Evolutionary conservation across 2,329 filamentous ascomycete genomes (phyloP).

Genomic region (Aspergillus fructus): DNA sequence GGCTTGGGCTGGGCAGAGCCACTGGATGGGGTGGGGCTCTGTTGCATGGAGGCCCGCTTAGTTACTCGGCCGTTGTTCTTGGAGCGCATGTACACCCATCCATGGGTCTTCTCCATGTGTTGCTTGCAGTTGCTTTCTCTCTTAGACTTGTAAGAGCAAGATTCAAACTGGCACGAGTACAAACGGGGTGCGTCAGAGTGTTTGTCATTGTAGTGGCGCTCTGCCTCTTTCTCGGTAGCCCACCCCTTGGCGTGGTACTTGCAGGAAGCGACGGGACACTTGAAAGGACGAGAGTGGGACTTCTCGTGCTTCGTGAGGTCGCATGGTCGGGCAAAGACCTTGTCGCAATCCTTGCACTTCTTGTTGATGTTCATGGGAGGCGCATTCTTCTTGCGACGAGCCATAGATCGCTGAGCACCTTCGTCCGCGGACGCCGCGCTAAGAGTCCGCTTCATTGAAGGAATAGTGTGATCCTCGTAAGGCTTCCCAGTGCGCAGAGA

Average conservation of each 20-base stretch:
- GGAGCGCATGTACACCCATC: slow-evolving; percentile 84
- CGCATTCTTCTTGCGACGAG: slow-evolving; percentile 89
- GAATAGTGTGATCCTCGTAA: slow-evolving; percentile 50
- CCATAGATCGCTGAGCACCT: slow-evolving; percentile 89
- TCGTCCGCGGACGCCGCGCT: slow-evolving; percentile 66
- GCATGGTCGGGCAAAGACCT: slow-evolving; percentile 95
- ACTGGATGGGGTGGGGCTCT: slow-evolving; percentile 8
- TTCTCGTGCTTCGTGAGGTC: slow-evolving; percentile 98
- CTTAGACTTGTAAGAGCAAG: slow-evolving; percentile 92
- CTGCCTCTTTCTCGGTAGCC: slow-evolving; percentile 97
- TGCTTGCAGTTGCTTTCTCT: slow-evolving; percentile 96
- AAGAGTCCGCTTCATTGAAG: slow-evolving; percentile 53
- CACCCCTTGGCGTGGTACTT: slow-evolving; percentile 88
- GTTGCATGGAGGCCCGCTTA: slow-evolving; percentile 12
- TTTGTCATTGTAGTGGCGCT: slow-evolving; percentile 94
- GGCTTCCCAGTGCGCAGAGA: slow-evolving; percentile 71
- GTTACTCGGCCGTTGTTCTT: slow-evolving; percentile 76
- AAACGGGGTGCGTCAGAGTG: slow-evolving; percentile 77
- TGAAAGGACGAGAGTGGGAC: slow-evolving; percentile 94
- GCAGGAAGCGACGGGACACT: slow-evolving; percentile 79
- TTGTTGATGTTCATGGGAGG: slow-evolving; percentile 80
- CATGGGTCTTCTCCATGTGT: slow-evolving; percentile 97
- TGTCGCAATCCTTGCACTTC: slow-evolving; percentile 79
- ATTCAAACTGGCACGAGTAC: slow-evolving; percentile 78
- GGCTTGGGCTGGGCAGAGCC: slow-evolving; percentile 7